Conservation (phyloP, 352 stramenopile genomes). For the Achlya hypogyna region DNA sequence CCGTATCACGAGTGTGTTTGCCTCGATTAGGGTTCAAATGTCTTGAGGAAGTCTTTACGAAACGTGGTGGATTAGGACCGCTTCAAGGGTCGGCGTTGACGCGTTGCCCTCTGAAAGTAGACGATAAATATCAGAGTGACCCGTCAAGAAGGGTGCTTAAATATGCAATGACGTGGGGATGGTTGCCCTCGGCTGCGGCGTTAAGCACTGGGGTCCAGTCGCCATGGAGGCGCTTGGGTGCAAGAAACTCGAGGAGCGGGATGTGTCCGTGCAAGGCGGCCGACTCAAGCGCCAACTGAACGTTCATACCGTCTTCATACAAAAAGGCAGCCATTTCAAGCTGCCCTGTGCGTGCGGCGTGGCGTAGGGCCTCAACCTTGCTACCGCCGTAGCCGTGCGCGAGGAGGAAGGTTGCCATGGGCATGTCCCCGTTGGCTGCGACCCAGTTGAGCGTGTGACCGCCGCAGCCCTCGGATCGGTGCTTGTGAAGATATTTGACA, state of each 20-base stretch:
- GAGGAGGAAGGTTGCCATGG: neutral
- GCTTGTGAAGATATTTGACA: slow-evolving; percentile 17
- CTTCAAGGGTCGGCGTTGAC: too few species aligned
- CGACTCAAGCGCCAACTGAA: neutral
- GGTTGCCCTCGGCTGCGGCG: neutral
- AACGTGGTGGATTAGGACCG: too few species aligned
- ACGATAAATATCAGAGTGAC: neutral
- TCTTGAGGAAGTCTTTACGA: too few species aligned
- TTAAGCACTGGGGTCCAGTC: neutral
- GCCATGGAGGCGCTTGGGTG: neutral
- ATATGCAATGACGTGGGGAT: neutral
- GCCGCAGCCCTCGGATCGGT: slow-evolving; percentile 20
- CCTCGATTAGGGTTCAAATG: too few species aligned
- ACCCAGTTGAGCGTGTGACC: neutral
- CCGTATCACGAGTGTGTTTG: too few species aligned
- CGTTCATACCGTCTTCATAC: neutral
- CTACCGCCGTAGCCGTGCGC: neutral
- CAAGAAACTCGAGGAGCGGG: neutral
- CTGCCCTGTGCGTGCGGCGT: neutral
- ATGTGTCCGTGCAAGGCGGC: neutral
- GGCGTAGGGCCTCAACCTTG: neutral
- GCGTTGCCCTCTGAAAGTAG: neutral
- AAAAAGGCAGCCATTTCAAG: neutral
- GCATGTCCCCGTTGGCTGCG: neutral
- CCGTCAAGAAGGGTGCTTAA: neutral